phyloP scores from a whole-genome alignment of 1,139 yeast genomes.

The Saccharomycopsis crataegensis region DNA sequence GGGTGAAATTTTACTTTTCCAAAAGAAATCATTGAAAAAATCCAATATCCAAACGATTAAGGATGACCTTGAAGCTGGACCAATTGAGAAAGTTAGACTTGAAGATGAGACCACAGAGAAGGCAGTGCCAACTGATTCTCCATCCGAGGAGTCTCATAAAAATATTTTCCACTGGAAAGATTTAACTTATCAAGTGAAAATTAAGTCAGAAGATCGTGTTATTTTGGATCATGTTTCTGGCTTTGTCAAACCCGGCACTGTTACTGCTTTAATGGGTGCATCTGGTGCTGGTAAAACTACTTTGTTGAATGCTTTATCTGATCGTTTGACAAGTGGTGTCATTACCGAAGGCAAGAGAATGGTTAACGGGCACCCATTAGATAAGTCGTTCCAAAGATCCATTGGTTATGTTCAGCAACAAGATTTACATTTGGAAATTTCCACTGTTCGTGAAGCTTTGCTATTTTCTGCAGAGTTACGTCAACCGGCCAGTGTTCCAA shows the following conservation, averaged over 20 bases:
- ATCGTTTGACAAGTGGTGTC: slow-evolving; percentile 42
- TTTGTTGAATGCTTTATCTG: slow-evolving; percentile 43
- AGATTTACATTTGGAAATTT: slow-evolving; percentile 47
- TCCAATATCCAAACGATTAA: slow-evolving; percentile 25
- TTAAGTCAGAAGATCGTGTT: slow-evolving; percentile 56
- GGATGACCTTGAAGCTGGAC: slow-evolving; percentile 23
- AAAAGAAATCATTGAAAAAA: slow-evolving; percentile 33
- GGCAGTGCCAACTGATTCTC: too few relatives aligned
- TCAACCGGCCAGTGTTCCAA: slow-evolving; percentile 51
- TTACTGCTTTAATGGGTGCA: slow-evolving; percentile 52
- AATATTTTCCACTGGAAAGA: slow-evolving; percentile 71
- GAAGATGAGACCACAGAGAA: slow-evolving; percentile 9
- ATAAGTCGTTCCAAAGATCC: slow-evolving; percentile 41
- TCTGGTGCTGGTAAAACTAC: slow-evolving; percentile 62
- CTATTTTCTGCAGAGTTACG: slow-evolving; percentile 66
- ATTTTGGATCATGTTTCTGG: slow-evolving; percentile 69
- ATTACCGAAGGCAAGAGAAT: slow-evolving; percentile 45
- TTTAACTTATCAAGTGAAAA: slow-evolving; percentile 64
- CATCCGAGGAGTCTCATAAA: neutral
- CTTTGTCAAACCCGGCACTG: slow-evolving; percentile 42
- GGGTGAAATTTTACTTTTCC: slow-evolving; percentile 66
- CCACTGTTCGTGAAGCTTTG: slow-evolving; percentile 76
- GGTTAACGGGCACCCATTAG: slow-evolving; percentile 43
- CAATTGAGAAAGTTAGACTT: slow-evolving; percentile 8
- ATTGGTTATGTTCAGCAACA: slow-evolving; percentile 57